These are phyloP conservation scores for Neurospora discreta DNA, from an alignment of 495 filamentous ascomycete species.

Conservation along the genomic window DNA sequence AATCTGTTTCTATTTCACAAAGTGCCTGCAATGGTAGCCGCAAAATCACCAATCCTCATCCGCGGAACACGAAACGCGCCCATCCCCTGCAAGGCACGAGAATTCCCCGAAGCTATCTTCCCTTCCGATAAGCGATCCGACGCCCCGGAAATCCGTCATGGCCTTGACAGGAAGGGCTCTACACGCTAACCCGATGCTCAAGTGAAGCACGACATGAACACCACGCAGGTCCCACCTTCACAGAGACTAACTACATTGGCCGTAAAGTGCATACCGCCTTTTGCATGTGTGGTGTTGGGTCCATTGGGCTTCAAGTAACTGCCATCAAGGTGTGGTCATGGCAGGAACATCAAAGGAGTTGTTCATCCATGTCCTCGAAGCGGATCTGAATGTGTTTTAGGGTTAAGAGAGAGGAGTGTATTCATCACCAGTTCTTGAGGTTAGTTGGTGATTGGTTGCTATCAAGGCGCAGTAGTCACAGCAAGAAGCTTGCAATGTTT, in stretches of 20 bases:
- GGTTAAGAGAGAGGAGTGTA: background rate
- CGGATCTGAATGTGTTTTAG: background rate
- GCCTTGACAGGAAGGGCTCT: background rate
- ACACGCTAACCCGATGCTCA: background rate
- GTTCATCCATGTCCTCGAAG: background rate
- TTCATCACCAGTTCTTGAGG: too few species aligned
- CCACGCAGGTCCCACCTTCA: background rate
- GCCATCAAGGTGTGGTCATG: background rate
- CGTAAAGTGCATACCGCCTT: background rate
- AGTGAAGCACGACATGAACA: background rate
- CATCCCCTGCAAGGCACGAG: background rate
- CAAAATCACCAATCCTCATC: background rate
- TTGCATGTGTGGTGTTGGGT: background rate
- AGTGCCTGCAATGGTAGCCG: background rate
- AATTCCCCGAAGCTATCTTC: background rate
- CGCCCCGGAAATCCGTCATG: background rate
- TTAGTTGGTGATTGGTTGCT: too few species aligned
- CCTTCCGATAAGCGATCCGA: background rate
- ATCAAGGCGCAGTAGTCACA: too few species aligned
- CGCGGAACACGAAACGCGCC: background rate
- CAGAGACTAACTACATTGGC: background rate
- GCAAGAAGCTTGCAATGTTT: too few species aligned
- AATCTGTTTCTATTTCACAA: background rate
- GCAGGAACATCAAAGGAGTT: background rate
- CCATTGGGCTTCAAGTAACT: background rate